Evolutionary conservation across 129 eudicot genomes (phyloP), one percentile per base, ranked within the genome.

Genomic region (Helianthus annuus): DNA sequence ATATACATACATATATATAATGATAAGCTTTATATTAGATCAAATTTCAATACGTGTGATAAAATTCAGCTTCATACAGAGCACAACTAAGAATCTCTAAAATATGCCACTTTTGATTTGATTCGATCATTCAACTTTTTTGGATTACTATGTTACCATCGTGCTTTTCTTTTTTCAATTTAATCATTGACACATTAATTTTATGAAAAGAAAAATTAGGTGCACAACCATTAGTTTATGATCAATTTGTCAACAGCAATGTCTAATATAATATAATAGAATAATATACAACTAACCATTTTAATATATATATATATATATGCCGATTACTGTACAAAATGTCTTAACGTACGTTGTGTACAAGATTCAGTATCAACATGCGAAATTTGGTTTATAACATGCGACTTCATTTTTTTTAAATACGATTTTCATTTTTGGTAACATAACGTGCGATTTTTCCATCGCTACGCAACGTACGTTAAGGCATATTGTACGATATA

Each of bases 161-260:
- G 15, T 57, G 36, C 16, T 45, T 48, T 19, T 7, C 29, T 34
- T 48, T 7, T 45, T 16, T 48, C 0, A 12, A 32, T 48, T 48
- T 55, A 73, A 60, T 73, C 69, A 61, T 45, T 32, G 19, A 15
- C 3, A 57, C 19, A 72, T 45, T 52, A 51, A 7, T 14, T 14
- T 14, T 74, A n/a, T 8, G 14, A 14, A 52, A 12, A 22, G 4
- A 64, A 8, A 8, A 32, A 66, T 54, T 48, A 54, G 17, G 72
- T 74, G 46, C 58, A 14, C 55, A 60, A 10, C 60, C 69, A 53
- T 65, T 52, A 65, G 72, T 54, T 64, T 65, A 53, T 39, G 15
- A 22, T 51, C 12, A 10, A 53, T 1, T 27, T 27, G 32, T 64
- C 66, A 72, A 64, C 79, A 74, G 64, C 72, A 27, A 27, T 27